These are phyloP conservation scores for Sporothrix pseudoabietina DNA, from an alignment of 2,329 filamentous ascomycete genomes.

Conservation along the genomic window DNA sequence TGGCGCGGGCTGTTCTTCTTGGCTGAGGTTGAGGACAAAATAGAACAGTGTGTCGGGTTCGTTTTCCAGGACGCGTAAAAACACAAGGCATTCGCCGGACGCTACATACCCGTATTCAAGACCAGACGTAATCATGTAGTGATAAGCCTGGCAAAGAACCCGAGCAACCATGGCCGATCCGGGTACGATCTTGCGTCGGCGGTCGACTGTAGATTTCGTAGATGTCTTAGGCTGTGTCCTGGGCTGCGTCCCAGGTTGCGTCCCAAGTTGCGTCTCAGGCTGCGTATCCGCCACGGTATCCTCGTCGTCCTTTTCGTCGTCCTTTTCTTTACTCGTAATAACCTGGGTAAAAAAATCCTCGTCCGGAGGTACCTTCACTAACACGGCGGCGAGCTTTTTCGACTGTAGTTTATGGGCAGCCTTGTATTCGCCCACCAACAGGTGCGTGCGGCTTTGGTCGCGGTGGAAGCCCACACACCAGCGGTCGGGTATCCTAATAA, in stretches of 20 bases:
- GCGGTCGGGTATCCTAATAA: constrained; percentile 24
- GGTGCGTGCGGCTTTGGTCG: background rate
- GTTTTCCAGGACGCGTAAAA: constrained; percentile 28
- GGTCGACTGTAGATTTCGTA: no score
- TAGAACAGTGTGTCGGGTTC: constrained; percentile 30
- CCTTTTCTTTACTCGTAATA: background rate
- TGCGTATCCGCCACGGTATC: background rate
- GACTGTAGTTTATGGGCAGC: constrained; percentile 16
- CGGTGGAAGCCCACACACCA: constrained; percentile 4
- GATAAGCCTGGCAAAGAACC: constrained; percentile 27
- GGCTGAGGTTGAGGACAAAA: constrained; percentile 14
- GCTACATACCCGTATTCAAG: constrained; percentile 31
- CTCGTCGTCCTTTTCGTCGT: background rate
- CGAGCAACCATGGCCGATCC: no score
- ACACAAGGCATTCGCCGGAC: constrained; percentile 27
- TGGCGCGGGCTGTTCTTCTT: no score
- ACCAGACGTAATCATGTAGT: constrained; percentile 30
- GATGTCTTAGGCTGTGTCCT: background rate
- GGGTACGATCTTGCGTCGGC: no score
- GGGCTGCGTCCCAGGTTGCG: constrained; percentile 7
- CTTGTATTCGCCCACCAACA: constrained; percentile 30
- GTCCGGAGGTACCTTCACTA: constrained; percentile 19
- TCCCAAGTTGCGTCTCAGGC: no score
- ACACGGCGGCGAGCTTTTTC: background rate
- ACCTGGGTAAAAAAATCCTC: constrained; percentile 30